Evolutionary conservation across 306 rosid genomes (phyloP).

Genomic region (Rosa lucieae): DNA sequence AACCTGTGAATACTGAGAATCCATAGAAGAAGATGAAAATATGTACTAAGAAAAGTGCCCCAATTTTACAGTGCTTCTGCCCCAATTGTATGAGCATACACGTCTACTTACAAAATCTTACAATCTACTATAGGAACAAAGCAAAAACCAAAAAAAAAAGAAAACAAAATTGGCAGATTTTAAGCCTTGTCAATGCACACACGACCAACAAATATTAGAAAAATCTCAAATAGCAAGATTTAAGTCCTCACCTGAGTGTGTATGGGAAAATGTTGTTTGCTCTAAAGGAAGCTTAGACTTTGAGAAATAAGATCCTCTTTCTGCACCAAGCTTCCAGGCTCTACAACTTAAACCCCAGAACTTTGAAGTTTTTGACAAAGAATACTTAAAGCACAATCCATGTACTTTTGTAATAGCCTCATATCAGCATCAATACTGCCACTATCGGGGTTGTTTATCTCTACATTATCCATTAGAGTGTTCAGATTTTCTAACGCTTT

Average conservation of each 20-base stretch:
- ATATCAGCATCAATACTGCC: slow-evolving; percentile 44
- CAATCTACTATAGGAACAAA: too few species aligned
- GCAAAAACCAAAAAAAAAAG: too few species aligned
- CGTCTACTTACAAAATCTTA: too few species aligned
- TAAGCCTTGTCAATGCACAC: not conserved
- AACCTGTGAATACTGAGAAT: too few species aligned
- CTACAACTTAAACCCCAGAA: slow-evolving; percentile 25
- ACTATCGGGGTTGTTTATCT: slow-evolving; percentile 30
- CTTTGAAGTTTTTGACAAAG: slow-evolving; percentile 38
- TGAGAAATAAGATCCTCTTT: slow-evolving; percentile 38
- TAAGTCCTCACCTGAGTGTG: slow-evolving; percentile 55
- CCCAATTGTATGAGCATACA: too few species aligned
- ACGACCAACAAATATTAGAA: not conserved
- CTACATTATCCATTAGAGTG: slow-evolving; percentile 40
- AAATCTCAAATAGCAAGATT: not conserved
- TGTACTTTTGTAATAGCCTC: slow-evolving; percentile 44
- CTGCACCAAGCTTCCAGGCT: slow-evolving; percentile 26
- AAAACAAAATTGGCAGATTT: not conserved
- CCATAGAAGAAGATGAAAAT: too few species aligned
- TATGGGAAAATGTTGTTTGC: slow-evolving; percentile 31
- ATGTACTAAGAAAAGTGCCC: too few species aligned
- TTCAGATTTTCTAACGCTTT: slow-evolving; percentile 59
- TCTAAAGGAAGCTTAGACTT: slow-evolving; percentile 36
- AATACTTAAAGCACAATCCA: slow-evolving; percentile 44
- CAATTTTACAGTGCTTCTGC: too few species aligned